These are phyloP conservation scores for Prototheca wickerhamii DNA, from an alignment of 163 green algal genomes.

Conservation along the genomic window DNA sequence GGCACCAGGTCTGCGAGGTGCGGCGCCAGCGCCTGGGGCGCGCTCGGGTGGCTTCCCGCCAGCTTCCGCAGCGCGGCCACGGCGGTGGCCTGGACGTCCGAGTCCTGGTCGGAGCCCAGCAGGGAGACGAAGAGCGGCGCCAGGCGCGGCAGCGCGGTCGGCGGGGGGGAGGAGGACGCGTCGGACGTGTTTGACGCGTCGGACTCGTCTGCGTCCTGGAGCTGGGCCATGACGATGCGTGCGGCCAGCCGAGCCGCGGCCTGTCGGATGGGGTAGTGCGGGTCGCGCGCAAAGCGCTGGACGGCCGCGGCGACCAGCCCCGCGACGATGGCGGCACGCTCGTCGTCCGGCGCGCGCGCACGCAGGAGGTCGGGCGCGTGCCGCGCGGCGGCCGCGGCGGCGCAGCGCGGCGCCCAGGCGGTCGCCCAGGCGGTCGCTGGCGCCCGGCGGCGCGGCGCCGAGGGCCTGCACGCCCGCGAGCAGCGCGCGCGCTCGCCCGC, in stretches of 20 bases:
- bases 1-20: conserved; percentile 56
- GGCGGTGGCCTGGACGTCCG: conserved; percentile 55
- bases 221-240: conserved; percentile 2
- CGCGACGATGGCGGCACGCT: neutral
- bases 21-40: conserved; percentile 36
- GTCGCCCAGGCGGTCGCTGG: conserved; percentile 9
- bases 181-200: too few relatives aligned
- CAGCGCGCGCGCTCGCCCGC: conserved; percentile 20
- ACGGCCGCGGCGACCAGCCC: neutral
- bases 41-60: conserved; percentile 8
- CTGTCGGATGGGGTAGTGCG: conserved; percentile 1
- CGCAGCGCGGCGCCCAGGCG: conserved; percentile 36
- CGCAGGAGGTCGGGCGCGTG: conserved; percentile 31
- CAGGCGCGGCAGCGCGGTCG: conserved; percentile 6
- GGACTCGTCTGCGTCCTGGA: neutral
- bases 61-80: conserved; percentile 50
- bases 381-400: conserved; percentile 41
- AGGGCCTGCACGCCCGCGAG: conserved; percentile 31
- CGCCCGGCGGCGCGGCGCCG: neutral
- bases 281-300: conserved; percentile 4
- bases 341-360: conserved; percentile 15
- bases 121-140: conserved; percentile 43
- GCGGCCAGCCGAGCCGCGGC: conserved; percentile 24
- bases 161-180: too few relatives aligned
- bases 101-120: conserved; percentile 62